These are phyloP conservation scores for Monilinia fructigena DNA, from an alignment of 2,329 filamentous ascomycete genomes.

Conservation along the genomic window DNA sequence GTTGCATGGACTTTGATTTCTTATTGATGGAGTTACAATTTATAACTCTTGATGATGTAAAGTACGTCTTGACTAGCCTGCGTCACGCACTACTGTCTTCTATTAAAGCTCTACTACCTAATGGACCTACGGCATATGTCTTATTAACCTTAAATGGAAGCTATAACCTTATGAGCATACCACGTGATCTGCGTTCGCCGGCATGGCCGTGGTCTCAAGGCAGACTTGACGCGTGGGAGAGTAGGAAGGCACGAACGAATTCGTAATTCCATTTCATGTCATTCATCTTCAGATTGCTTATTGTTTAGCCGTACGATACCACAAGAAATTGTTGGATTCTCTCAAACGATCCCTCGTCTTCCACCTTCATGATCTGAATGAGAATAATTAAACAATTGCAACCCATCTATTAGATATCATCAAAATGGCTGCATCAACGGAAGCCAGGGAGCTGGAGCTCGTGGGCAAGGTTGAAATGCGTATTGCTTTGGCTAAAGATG, in stretches of 20 bases:
- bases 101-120: too few relatives aligned
- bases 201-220: slow-evolving; percentile 12
- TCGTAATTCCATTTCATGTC: slow-evolving; percentile 13
- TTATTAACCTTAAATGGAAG: background rate
- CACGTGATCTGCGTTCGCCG: background rate
- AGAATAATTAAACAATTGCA: background rate
- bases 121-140: too few relatives aligned
- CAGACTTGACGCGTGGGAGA: slow-evolving; percentile 18
- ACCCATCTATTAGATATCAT: background rate
- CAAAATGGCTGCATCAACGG: slow-evolving; percentile 29
- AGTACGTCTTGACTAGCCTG: too few relatives aligned
- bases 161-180: background rate
- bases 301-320: background rate
- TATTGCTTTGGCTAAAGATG: slow-evolving; percentile 73
- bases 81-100: too few relatives aligned
- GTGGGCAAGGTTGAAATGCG: slow-evolving; percentile 80
- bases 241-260: slow-evolving; percentile 15
- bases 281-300: background rate
- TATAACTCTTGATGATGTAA: too few relatives aligned
- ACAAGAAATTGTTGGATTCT: background rate
- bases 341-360: background rate
- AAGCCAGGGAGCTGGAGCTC: slow-evolving; percentile 65
- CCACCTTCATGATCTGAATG: background rate
- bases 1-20: too few relatives aligned
- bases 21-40: too few relatives aligned